Percentiles rank a stretch among this genome's conserved stretches.
phyloP scores from a whole-genome alignment of 1,284 basidiomycete genomes.

The Apiotrichum gamsii region DNA sequence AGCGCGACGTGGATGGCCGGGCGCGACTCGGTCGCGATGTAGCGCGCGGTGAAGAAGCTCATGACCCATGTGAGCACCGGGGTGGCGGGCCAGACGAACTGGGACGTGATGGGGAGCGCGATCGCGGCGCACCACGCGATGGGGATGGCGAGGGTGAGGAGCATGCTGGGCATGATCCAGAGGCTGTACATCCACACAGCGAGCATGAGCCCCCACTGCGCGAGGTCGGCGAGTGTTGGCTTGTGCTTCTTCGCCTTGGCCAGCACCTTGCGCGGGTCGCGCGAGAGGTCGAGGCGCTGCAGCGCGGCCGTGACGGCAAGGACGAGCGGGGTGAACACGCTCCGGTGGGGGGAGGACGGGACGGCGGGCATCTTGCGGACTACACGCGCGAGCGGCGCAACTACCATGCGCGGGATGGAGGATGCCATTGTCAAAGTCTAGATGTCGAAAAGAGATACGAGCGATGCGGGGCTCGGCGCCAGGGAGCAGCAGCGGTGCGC shows the following conservation, averaged over 20 bases:
- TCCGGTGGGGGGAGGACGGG: conserved; percentile 4
- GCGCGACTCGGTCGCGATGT: conserved; percentile 67
- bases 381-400: conserved; percentile 29
- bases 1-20: conserved; percentile 85
- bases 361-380: conserved; percentile 20
- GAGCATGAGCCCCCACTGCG: conserved; percentile 56
- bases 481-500: too few relatives aligned
- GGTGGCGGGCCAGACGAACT: conserved; percentile 85
- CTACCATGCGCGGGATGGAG: conserved; percentile 32
- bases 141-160: conserved; percentile 77
- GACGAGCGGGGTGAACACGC: conserved; percentile 30
- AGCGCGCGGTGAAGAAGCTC: conserved; percentile 77
- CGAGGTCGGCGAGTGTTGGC: conserved; percentile 57
- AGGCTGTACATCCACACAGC: conserved; percentile 67
- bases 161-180: conserved; percentile 49
- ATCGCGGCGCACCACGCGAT: conserved; percentile 62
- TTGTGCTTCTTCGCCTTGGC: conserved; percentile 57
- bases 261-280: conserved; percentile 65
- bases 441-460: too few relatives aligned
- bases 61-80: conserved; percentile 82
- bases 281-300: conserved; percentile 65
- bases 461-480: too few relatives aligned
- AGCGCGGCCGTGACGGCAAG: conserved; percentile 40
- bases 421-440: too few relatives aligned
- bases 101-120: conserved; percentile 78